phyloP scores from a whole-genome alignment of 805 yeast genomes.

The Candida insectalens region DNA sequence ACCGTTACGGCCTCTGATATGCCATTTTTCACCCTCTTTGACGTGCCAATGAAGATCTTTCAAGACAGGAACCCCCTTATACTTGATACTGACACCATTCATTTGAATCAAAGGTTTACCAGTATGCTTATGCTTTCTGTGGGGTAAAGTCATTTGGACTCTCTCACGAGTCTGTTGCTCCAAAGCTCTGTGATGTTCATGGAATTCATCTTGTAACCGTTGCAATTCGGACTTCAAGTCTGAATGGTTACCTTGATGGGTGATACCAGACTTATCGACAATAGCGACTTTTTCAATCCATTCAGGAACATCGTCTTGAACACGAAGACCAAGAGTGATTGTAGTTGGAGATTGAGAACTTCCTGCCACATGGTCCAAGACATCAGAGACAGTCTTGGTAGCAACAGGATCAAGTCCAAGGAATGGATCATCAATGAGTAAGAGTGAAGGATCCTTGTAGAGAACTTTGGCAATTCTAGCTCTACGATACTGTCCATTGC shows the following conservation, averaged over 20 bases:
- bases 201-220: slow-evolving; percentile 14
- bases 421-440: slow-evolving; percentile 86
- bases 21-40: slow-evolving; percentile 72
- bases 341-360: slow-evolving; percentile 27
- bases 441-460: slow-evolving; percentile 50
- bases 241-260: slow-evolving; percentile 34
- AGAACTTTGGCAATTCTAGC: slow-evolving; percentile 78
- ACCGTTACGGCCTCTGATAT: slow-evolving; percentile 83
- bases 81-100: slow-evolving; percentile 52
- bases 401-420: slow-evolving; percentile 82
- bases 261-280: slow-evolving; percentile 46
- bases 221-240: slow-evolving; percentile 18
- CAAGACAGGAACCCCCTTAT: slow-evolving; percentile 53
- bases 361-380: slow-evolving; percentile 27
- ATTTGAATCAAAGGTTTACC: slow-evolving; percentile 35
- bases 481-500: slow-evolving; percentile 90
- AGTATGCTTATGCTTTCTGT: neutral
- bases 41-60: slow-evolving; percentile 58
- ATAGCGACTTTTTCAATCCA: slow-evolving; percentile 74
- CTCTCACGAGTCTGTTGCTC: slow-evolving; percentile 7
- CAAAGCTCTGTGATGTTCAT: slow-evolving; percentile 12
- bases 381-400: slow-evolving; percentile 44
- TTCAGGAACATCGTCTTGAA: slow-evolving; percentile 64
- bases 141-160: slow-evolving; percentile 4
- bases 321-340: slow-evolving; percentile 65